phyloP scores from a whole-genome alignment of 306 rosid species.

The Gillenia trifoliata region DNA sequence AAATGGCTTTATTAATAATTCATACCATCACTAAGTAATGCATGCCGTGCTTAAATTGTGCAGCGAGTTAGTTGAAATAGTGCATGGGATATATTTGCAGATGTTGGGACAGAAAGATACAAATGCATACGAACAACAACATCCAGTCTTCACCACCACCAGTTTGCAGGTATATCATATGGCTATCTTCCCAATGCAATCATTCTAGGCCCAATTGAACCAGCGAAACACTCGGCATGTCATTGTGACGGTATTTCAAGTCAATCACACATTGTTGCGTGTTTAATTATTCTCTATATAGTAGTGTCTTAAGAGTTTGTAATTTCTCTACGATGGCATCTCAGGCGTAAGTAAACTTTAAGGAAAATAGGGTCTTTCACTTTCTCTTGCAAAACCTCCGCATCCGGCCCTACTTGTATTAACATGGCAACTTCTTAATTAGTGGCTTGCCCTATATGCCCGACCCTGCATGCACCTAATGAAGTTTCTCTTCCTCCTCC shows the following conservation, averaged over 20 bases:
- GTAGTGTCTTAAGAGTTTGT: too few species aligned
- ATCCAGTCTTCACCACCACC: slow-evolving; percentile 1
- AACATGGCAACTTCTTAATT: not conserved
- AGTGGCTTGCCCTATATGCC: too few species aligned
- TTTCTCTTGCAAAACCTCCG: too few species aligned
- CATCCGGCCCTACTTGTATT: not conserved
- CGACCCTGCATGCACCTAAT: not conserved
- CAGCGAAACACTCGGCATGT: not conserved
- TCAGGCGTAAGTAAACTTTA: not conserved
- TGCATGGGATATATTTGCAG: not conserved
- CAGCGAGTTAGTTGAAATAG: not conserved
- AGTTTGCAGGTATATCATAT: slow-evolving; percentile 1
- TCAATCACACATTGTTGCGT: too few species aligned
- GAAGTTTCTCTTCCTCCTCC: not conserved
- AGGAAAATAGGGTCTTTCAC: not conserved
- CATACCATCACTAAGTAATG: not conserved
- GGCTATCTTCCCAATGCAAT: not conserved
- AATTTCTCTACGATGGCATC: not conserved
- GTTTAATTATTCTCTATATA: too few species aligned
- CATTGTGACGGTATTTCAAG: not conserved
- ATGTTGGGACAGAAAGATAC: slow-evolving; percentile 1
- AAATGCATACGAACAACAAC: slow-evolving; percentile 14
- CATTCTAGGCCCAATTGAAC: not conserved
- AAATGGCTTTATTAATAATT: not conserved
- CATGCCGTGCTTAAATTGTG: slow-evolving; percentile 11